These are phyloP conservation scores for Tuber umbilicatum DNA, from an alignment of 495 filamentous ascomycete species.

Conservation along the genomic window DNA sequence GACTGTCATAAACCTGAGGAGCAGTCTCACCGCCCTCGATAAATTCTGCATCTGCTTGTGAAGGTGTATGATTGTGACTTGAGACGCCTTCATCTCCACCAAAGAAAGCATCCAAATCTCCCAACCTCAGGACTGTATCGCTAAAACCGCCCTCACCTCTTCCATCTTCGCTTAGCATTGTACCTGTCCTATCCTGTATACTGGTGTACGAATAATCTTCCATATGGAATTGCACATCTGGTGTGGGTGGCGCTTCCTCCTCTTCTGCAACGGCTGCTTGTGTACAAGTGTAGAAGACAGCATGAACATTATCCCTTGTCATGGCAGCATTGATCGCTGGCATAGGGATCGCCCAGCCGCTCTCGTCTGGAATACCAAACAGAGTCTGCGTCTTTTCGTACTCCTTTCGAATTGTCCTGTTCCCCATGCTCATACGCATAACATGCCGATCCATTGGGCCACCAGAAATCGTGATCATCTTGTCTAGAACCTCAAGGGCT, in stretches of 20 bases:
- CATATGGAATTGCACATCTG: constrained; percentile 82
- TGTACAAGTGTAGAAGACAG: constrained; percentile 86
- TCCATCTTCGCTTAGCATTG: constrained; percentile 84
- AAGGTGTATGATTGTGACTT: constrained; percentile 45
- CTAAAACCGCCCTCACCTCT: constrained; percentile 56
- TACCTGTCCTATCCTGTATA: constrained; percentile 73
- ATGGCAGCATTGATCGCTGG: constrained; percentile 78
- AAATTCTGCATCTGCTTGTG: constrained; percentile 53
- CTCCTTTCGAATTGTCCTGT: constrained; percentile 81
- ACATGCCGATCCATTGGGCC: constrained; percentile 91
- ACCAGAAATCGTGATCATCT: constrained; percentile 88
- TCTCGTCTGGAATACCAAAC: constrained; percentile 93
- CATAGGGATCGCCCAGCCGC: constrained; percentile 92
- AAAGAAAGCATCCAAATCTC: constrained; percentile 93
- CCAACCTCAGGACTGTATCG: constrained; percentile 81
- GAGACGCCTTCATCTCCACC: constrained; percentile 54
- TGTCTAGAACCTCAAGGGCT: constrained; percentile 81
- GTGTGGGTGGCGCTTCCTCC: constrained; percentile 58
- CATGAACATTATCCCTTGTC: constrained; percentile 88
- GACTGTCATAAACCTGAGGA: constrained; percentile 86
- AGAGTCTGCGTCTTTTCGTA: constrained; percentile 90
- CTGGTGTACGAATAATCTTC: constrained; percentile 77
- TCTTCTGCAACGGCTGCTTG: constrained; percentile 55
- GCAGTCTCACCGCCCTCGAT: constrained; percentile 61
- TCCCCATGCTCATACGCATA: constrained; percentile 79